phyloP scores from a whole-genome alignment of 352 stramenopile species.

The Globisporangium yorkense region DNA sequence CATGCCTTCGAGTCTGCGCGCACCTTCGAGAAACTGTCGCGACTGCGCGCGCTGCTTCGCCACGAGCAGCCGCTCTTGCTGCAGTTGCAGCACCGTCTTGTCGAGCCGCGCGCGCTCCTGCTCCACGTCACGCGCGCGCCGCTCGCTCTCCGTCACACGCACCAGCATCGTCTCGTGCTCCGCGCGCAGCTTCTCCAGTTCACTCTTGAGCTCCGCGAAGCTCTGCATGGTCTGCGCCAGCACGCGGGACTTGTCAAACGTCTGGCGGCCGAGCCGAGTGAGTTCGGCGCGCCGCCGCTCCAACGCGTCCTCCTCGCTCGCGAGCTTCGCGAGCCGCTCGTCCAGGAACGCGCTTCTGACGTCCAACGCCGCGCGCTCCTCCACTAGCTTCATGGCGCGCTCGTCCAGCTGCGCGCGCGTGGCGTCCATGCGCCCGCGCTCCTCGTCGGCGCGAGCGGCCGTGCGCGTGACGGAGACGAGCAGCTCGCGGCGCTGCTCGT shows the following conservation, averaged over 20 bases:
- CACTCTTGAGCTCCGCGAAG: constrained; percentile 24
- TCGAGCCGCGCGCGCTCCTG: constrained; percentile 46
- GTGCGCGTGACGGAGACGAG: constrained; percentile 44
- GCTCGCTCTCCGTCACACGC: constrained; percentile 27
- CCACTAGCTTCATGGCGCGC: constrained; percentile 44
- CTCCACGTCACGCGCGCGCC: constrained; percentile 26
- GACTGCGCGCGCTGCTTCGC: constrained; percentile 74
- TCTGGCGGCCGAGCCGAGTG: constrained; percentile 52
- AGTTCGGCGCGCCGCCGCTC: constrained; percentile 50
- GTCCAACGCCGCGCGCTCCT: constrained; percentile 54
- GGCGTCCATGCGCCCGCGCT: constrained; percentile 61
- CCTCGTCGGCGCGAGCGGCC: constrained; percentile 55
- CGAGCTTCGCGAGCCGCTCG: constrained; percentile 41
- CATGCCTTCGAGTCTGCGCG: constrained; percentile 55
- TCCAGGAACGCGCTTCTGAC: constrained; percentile 36
- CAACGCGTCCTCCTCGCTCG: constrained; percentile 36
- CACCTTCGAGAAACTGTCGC: constrained; percentile 64
- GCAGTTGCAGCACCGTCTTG: constrained; percentile 40
- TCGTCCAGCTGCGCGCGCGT: constrained; percentile 49
- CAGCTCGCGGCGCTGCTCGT: constrained; percentile 67
- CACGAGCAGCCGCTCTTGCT: constrained; percentile 62
- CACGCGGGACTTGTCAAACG: constrained; percentile 45
- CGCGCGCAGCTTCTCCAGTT: constrained; percentile 35
- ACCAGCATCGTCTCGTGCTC: constrained; percentile 32
- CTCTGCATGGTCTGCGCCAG: constrained; percentile 34